Evolutionary conservation across 2,329 filamentous ascomycete genomes (phyloP).

Genomic region (Penicillium sp.): DNA sequence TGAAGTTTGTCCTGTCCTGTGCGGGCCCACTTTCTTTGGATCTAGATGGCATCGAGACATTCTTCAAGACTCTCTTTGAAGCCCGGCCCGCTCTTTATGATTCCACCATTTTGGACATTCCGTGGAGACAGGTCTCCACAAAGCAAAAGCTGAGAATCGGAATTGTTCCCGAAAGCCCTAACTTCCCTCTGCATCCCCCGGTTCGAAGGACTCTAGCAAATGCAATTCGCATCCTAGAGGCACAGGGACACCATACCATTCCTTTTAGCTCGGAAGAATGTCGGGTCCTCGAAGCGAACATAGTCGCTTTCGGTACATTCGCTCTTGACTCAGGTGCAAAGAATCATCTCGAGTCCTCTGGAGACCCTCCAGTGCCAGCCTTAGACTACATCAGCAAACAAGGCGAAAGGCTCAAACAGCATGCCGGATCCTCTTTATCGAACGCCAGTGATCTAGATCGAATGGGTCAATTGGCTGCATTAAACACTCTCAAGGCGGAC

Average conservation of each 20-base stretch:
- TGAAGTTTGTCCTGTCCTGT: slow-evolving; percentile 27
- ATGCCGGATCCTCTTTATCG: slow-evolving; percentile 1
- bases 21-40: slow-evolving; percentile 24
- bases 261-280: slow-evolving; percentile 26
- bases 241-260: slow-evolving; percentile 51
- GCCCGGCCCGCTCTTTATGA: slow-evolving; percentile 21
- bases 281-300: slow-evolving; percentile 18
- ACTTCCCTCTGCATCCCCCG: slow-evolving; percentile 55
- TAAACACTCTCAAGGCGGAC: slow-evolving; percentile 34
- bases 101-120: slow-evolving; percentile 24
- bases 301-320: slow-evolving; percentile 30
- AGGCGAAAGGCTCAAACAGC: slow-evolving; percentile 9
- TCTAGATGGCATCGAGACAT: slow-evolving; percentile 22
- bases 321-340: slow-evolving; percentile 21
- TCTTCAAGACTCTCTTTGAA: slow-evolving; percentile 17
- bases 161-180: slow-evolving; percentile 50
- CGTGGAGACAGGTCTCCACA: slow-evolving; percentile 20
- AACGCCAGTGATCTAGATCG: slow-evolving; percentile 18
- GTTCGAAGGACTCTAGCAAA: slow-evolving; percentile 49
- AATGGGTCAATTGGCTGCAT: slow-evolving; percentile 19
- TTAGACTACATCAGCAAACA: slow-evolving; percentile 13
- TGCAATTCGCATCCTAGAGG: slow-evolving; percentile 43
- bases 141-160: slow-evolving; percentile 49
- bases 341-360: slow-evolving; percentile 23
- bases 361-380: slow-evolving; percentile 31